A percentile compares a stretch with the other conserved stretches of the same genome.
Conservation (phyloP, 345 rosid species). For the Leavenworthia alabamica region DNA sequence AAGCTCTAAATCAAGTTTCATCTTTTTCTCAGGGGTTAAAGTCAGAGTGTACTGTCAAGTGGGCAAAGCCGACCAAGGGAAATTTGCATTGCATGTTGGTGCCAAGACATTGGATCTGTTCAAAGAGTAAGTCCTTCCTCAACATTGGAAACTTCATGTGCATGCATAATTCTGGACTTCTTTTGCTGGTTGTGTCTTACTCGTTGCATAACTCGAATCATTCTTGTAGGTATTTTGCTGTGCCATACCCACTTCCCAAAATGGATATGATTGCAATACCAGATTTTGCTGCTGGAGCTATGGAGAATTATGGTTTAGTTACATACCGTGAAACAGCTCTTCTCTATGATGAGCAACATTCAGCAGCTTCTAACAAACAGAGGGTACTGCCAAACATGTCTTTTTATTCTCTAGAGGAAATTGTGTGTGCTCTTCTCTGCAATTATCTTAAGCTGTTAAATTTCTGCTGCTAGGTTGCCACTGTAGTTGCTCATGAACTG, state of each 20-base stretch:
- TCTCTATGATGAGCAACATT: conserved; percentile 86
- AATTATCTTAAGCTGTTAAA: background rate
- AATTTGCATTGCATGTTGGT: conserved; percentile 89
- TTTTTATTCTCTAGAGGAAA: background rate
- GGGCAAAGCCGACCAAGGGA: conserved; percentile 84
- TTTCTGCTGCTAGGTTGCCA: conserved; percentile 59
- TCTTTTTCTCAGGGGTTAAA: conserved; percentile 50
- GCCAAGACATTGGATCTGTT: conserved; percentile 77
- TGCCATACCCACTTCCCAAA: conserved; percentile 85
- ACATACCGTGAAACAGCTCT: conserved; percentile 89
- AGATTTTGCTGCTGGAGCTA: conserved; percentile 96
- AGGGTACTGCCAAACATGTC: conserved; percentile 46
- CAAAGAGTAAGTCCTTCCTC: conserved; percentile 53
- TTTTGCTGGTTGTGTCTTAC: conserved; percentile 3
- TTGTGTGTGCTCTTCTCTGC: background rate
- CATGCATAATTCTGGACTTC: background rate
- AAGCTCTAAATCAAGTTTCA: background rate
- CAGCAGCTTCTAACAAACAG: conserved; percentile 97
- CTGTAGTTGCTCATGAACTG: conserved; percentile 94
- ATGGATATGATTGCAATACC: conserved; percentile 97
- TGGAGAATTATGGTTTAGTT: conserved; percentile 98
- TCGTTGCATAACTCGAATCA: background rate
- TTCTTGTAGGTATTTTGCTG: conserved; percentile 68
- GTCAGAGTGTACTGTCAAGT: conserved; percentile 90
- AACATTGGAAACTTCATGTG: background rate